Base-by-base conservation (phyloP, 371 early-diverging fungal species). In the Batkoa obscura region DNA sequence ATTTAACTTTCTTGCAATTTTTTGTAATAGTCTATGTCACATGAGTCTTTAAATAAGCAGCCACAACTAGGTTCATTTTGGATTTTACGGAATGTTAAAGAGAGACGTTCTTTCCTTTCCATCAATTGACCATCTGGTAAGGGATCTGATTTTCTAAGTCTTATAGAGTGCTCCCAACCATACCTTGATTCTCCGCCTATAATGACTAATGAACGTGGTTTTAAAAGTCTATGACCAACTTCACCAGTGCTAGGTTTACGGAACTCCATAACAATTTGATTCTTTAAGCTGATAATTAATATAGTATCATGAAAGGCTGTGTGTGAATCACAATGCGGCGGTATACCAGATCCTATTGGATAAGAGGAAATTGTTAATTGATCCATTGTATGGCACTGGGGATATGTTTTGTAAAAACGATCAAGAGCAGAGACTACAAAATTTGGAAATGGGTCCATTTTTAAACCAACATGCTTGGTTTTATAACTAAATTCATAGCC, bases 321-420 rank as follows among this genome's bases (percentile, higher is more conserved):
- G 36, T 63, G 63, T 33, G 41, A 35, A 41, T 63, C 63, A 15
- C 59, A 48, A 32, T 63, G 63, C 47, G 63, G 60, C n/a, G 63
- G 59, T 8, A 63, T 63, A 9, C 63, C 63, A 1, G 60, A 30
- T 13, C 63, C 63, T 35, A 41, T 13, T 33, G 63, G 63, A 55
- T 63, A 63, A 43, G 50, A 12, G 23, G 53, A 57, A 31, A 59
- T 39, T 6, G 63, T 59, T 6, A 63, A 23, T 54, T 63, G 63
- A 43, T 63, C 45, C 23, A 57, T 35, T 13, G 50, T 30, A 58
- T n/a, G 43, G 52, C 15, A 9, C 34, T 50, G 6, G 13, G 13
- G 12, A 17, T 34, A n/a, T 17, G 50, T 30, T 31, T 17, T 34
- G 30, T 50, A 50, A 50, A 50, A 17, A 3, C 50, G 17, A 50